Evolutionary conservation across 129 eudicot species (phyloP).

Genomic region (Flaveria sonorensis): DNA sequence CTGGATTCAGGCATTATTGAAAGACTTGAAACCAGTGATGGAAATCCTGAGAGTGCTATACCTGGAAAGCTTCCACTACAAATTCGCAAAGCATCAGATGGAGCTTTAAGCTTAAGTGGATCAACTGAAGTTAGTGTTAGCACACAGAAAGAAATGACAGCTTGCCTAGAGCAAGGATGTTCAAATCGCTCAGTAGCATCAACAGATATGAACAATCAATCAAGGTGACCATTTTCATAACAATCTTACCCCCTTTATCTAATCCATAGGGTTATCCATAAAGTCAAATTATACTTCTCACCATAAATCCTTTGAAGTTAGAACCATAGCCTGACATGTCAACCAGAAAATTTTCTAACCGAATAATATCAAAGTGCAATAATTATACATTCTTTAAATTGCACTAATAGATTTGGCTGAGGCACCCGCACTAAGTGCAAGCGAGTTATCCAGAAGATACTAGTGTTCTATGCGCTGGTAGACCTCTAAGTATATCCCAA

Average conservation of each 20-base stretch:
- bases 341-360: neutral
- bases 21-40: conserved; percentile 62
- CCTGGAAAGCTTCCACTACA: conserved; percentile 80
- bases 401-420: neutral
- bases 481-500: neutral
- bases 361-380: neutral
- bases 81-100: conserved; percentile 86
- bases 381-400: neutral
- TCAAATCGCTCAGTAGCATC: conserved; percentile 87
- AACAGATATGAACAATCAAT: conserved; percentile 98
- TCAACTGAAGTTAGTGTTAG: conserved; percentile 82
- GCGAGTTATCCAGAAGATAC: neutral
- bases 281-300: neutral
- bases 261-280: conserved; percentile 11
- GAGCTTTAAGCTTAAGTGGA: conserved; percentile 84
- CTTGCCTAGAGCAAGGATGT: conserved; percentile 96
- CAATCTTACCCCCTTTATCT: neutral
- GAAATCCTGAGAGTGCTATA: conserved; percentile 56
- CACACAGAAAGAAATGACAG: conserved; percentile 91
- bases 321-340: neutral
- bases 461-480: conserved; percentile 3
- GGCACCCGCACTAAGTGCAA: conserved; percentile 17
- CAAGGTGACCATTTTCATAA: conserved; percentile 55
- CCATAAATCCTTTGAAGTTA: neutral
- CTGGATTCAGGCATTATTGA: conserved; percentile 64